Conservation (phyloP, 345 rosid species). For the Erysimum cheiranthoides region DNA sequence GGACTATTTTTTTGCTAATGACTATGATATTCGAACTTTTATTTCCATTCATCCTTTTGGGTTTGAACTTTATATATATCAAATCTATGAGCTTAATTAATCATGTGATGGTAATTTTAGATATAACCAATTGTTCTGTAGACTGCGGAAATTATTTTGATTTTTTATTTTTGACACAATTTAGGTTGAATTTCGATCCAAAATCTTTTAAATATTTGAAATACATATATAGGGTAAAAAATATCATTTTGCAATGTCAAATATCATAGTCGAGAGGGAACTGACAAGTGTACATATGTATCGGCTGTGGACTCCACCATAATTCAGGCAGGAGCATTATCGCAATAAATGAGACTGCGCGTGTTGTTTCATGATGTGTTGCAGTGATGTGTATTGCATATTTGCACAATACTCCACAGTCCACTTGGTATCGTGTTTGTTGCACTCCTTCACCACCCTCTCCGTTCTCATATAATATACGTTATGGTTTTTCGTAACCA, state of each 20-base stretch:
- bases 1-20: constrained; percentile 20
- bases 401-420: constrained; percentile 32
- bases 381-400: constrained; percentile 40
- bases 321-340: constrained; percentile 8
- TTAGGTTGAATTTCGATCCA: not conserved
- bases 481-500: not conserved
- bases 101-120: not conserved
- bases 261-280: not conserved
- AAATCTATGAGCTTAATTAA: not conserved
- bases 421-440: constrained; percentile 42
- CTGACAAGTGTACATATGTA: constrained; percentile 42
- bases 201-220: not conserved
- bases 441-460: constrained; percentile 32
- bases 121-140: not conserved
- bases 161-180: not conserved
- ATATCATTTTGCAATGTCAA: not conserved
- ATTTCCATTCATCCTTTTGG: not conserved
- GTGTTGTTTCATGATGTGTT: constrained; percentile 41
- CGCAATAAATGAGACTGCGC: constrained; percentile 37
- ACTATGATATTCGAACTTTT: not conserved
- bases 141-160: not conserved
- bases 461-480: constrained; percentile 10
- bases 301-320: constrained; percentile 24
- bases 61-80: not conserved
- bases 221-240: not conserved